Evolutionary conservation across 2,329 filamentous ascomycete species (phyloP).

Genomic region (Hypoxylon sp.): DNA sequence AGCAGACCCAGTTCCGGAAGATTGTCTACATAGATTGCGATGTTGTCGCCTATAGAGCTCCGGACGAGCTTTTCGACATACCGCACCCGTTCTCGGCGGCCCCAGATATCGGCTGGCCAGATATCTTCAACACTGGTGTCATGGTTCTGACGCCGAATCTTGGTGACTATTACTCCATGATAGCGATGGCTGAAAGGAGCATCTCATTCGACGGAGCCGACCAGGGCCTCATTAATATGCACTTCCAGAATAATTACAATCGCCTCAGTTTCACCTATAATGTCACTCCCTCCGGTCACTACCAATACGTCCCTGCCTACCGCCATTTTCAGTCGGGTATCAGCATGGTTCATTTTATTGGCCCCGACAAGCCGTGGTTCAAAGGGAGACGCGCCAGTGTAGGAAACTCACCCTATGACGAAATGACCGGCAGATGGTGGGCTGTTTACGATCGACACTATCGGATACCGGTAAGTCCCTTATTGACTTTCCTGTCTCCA

Average conservation of each 20-base stretch:
- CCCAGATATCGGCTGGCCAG: conserved; percentile 97
- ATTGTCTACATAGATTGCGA: conserved; percentile 97
- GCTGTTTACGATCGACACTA: conserved; percentile 92
- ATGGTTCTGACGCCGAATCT: conserved; percentile 91
- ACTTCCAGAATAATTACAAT: conserved; percentile 87
- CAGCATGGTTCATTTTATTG: conserved; percentile 94
- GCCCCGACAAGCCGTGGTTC: conserved; percentile 89
- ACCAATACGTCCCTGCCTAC: conserved; percentile 97
- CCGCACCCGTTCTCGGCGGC: conserved; percentile 74
- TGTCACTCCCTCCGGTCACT: conserved; percentile 94
- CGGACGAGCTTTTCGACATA: conserved; percentile 89
- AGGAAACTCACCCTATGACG: conserved; percentile 76
- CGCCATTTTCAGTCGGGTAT: conserved; percentile 92
- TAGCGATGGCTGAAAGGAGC: conserved; percentile 84
- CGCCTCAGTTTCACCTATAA: conserved; percentile 96
- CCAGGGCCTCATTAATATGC: conserved; percentile 94
- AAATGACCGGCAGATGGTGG: conserved; percentile 93
- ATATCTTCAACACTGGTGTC: conserved; percentile 97
- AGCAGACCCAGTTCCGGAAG: conserved; percentile 86
- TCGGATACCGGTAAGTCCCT: conserved; percentile 61
- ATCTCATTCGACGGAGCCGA: conserved; percentile 98
- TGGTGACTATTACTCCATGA: conserved; percentile 87
- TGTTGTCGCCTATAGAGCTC: conserved; percentile 87
- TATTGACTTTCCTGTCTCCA: conserved; percentile 12
- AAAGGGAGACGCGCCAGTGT: conserved; percentile 68